phyloP scores from a whole-genome alignment of 805 yeast genomes.

The Candida manassasensis region DNA sequence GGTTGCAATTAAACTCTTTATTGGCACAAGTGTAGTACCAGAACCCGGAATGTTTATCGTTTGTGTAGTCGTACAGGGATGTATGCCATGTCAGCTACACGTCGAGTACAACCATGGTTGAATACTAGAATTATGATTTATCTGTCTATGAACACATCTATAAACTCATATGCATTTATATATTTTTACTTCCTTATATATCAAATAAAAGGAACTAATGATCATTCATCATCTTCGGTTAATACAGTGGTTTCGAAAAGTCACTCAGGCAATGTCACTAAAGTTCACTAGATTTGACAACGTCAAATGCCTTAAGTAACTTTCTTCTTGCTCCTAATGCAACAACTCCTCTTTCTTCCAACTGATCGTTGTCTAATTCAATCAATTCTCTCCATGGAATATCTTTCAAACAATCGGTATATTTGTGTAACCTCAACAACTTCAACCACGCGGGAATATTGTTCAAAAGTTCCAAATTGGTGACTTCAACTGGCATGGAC shows the following conservation, averaged over 20 bases:
- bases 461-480: conserved; percentile 45
- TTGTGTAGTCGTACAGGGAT: too few species aligned
- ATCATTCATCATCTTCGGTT: background rate
- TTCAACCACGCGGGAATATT: conserved; percentile 94
- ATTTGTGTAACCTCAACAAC: conserved; percentile 84
- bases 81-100: too few species aligned
- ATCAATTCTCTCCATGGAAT: conserved; percentile 78
- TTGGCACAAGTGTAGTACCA: too few species aligned
- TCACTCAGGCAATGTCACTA: too few species aligned
- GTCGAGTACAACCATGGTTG: too few species aligned
- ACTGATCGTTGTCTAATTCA: conserved; percentile 58
- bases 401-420: conserved; percentile 76
- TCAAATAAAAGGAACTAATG: conserved; percentile 3
- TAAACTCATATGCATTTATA: conserved; percentile 1
- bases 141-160: conserved; percentile 1
- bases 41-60: too few species aligned
- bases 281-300: too few species aligned
- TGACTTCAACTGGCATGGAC: conserved; percentile 41
- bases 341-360: conserved; percentile 77
- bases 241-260: background rate
- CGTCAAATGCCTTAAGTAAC: conserved; percentile 84
- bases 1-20: too few species aligned
- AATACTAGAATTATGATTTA: conserved; percentile 1
- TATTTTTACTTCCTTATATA: conserved; percentile 2
- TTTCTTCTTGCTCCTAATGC: conserved; percentile 96